phyloP scores from a whole-genome alignment of 1,284 basidiomycete genomes.

The Hymenochaete sp. region DNA sequence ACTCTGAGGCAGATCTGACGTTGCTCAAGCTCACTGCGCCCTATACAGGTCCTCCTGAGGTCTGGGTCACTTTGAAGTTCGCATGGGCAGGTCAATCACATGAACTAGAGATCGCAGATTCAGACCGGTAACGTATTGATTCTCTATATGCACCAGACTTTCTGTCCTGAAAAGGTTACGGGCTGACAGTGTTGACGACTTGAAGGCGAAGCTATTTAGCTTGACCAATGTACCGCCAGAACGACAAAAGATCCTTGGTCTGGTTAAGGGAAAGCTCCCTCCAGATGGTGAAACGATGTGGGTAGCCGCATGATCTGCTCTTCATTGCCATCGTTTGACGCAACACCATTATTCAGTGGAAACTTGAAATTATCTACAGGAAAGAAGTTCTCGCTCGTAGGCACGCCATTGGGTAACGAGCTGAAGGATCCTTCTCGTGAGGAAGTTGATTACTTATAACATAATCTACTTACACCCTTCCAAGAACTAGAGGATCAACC shows the following conservation, averaged over 20 bases:
- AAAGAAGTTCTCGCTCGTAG: slow-evolving; percentile 74
- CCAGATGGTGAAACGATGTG: slow-evolving; percentile 64
- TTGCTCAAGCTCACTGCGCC: background rate
- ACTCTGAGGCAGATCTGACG: background rate
- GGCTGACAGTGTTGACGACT: slow-evolving; percentile 50
- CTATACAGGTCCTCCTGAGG: slow-evolving; percentile 18
- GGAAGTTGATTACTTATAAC: slow-evolving; percentile 16
- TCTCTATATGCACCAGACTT: background rate
- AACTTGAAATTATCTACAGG: slow-evolving; percentile 50
- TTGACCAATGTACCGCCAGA: slow-evolving; percentile 78
- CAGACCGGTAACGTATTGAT: slow-evolving; percentile 45
- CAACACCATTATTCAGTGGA: slow-evolving; percentile 30
- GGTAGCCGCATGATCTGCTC: slow-evolving; percentile 21
- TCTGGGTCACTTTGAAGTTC: slow-evolving; percentile 57
- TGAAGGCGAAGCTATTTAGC: slow-evolving; percentile 56
- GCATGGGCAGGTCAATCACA: slow-evolving; percentile 56
- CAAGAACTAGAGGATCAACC: slow-evolving; percentile 58
- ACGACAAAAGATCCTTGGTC: slow-evolving; percentile 82
- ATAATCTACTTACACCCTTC: slow-evolving; percentile 13
- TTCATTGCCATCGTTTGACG: slow-evolving; percentile 11
- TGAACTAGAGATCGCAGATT: slow-evolving; percentile 54
- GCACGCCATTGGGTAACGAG: slow-evolving; percentile 75
- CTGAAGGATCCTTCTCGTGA: slow-evolving; percentile 65
- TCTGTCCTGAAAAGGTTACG: slow-evolving; percentile 1
- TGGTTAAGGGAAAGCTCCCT: slow-evolving; percentile 80